These are phyloP conservation scores for Leishmania mexicana DNA, from an alignment of 208 protist species.

Conservation along the genomic window DNA sequence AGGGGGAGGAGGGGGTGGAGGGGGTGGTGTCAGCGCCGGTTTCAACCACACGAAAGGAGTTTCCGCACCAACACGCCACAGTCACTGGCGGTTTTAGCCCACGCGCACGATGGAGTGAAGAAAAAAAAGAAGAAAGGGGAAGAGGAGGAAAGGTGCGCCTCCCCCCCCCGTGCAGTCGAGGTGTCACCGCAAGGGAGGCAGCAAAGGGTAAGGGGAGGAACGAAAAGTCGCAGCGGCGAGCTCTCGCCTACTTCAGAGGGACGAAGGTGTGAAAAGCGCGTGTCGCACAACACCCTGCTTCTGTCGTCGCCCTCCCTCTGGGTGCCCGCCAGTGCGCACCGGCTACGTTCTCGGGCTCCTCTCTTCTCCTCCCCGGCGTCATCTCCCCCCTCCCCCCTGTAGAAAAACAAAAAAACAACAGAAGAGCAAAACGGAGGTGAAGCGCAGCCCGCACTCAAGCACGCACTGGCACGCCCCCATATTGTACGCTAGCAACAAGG, in stretches of 20 bases:
- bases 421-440: background rate
- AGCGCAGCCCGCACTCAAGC: background rate
- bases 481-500: background rate
- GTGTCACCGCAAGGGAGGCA: background rate
- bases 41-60: background rate
- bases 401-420: background rate
- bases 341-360: background rate
- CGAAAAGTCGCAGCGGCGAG: background rate
- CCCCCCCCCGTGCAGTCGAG: background rate
- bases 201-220: background rate
- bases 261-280: background rate
- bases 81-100: background rate
- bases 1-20: no score
- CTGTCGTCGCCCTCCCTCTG: background rate
- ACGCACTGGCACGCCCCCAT: background rate
- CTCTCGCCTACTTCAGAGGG: background rate
- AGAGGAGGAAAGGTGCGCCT: background rate
- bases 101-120: background rate
- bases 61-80: background rate
- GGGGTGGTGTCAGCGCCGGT: background rate
- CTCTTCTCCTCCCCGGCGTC: background rate
- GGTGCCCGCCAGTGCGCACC: background rate
- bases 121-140: no score
- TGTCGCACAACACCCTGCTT: background rate
- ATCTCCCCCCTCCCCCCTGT: background rate